Percentiles rank a stretch among this genome's conserved stretches.
Evolutionary conservation across 2,329 filamentous ascomycete species (phyloP).

Genomic region (Sporothrix schenckii): DNA sequence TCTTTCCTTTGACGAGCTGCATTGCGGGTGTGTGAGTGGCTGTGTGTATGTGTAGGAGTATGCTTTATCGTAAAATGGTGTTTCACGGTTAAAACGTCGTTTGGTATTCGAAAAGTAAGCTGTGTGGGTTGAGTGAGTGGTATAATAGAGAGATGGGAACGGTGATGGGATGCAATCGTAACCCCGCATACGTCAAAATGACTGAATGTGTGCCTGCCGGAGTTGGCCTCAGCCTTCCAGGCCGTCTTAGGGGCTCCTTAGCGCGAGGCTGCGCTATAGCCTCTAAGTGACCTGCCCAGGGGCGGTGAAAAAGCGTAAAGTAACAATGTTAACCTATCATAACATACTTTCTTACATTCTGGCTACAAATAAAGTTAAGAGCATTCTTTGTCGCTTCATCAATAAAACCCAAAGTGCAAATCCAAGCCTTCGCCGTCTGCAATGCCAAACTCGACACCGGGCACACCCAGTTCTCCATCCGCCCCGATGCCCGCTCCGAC

Average conservation of each 20-base stretch:
- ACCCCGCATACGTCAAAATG: neutral
- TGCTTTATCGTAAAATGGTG: neutral
- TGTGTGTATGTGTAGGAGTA: neutral
- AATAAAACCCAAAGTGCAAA: slow-evolving; percentile 16
- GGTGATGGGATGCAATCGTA: neutral
- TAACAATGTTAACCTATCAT: neutral
- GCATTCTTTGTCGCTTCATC: neutral
- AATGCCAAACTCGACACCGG: slow-evolving; percentile 14
- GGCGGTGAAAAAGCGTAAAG: too few species aligned
- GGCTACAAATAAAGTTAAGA: neutral
- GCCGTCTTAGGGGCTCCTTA: neutral
- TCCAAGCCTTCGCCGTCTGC: slow-evolving; percentile 15
- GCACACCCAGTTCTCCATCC: neutral
- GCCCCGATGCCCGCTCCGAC: neutral
- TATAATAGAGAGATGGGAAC: neutral
- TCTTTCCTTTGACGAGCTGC: slow-evolving; percentile 44
- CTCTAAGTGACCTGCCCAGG: neutral
- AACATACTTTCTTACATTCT: neutral
- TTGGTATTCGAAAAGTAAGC: too few species aligned
- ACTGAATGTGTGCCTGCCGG: too few species aligned
- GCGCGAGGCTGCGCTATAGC: neutral
- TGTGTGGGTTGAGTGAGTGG: too few species aligned
- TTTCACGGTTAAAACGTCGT: too few species aligned
- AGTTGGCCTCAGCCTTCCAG: too few species aligned
- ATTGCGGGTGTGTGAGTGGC: slow-evolving; percentile 13